A percentile compares a stretch with the other conserved stretches of the same genome.
These are phyloP conservation scores for Lyophyllum decastes DNA, from an alignment of 768 basidiomycete genomes.

Conservation along the genomic window DNA sequence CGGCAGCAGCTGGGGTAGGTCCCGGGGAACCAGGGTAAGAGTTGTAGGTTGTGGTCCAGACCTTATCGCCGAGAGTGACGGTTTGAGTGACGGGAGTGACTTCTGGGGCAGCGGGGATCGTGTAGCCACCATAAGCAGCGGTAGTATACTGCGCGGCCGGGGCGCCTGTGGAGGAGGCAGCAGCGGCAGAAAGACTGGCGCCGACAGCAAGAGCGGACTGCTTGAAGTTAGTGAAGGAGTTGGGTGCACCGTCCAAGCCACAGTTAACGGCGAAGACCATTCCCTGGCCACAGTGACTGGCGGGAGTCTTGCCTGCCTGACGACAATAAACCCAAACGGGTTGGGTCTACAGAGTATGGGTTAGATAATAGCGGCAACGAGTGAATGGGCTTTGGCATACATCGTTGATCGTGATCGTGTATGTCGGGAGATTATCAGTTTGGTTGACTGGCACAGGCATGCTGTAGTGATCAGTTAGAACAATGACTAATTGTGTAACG, in stretches of 20 bases:
- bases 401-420: slow-evolving; percentile 51
- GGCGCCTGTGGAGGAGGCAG: slow-evolving; percentile 29
- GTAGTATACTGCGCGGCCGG: slow-evolving; percentile 33
- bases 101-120: slow-evolving; percentile 51
- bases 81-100: slow-evolving; percentile 44
- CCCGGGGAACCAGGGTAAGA: slow-evolving; percentile 57
- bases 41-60: slow-evolving; percentile 60
- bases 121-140: slow-evolving; percentile 51
- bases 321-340: slow-evolving; percentile 64
- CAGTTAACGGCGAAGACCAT: slow-evolving; percentile 74
- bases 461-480: slow-evolving; percentile 28
- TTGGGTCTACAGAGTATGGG: slow-evolving; percentile 36
- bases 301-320: slow-evolving; percentile 50
- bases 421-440: slow-evolving; percentile 50
- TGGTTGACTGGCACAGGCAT: slow-evolving; percentile 54
- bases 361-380: neutral
- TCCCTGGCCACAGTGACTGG: slow-evolving; percentile 59
- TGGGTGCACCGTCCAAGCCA: slow-evolving; percentile 50
- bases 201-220: slow-evolving; percentile 56
- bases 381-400: slow-evolving; percentile 23
- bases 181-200: slow-evolving; percentile 45
- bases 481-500: slow-evolving; percentile 1
- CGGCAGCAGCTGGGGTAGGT: slow-evolving; percentile 49
- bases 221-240: slow-evolving; percentile 66
- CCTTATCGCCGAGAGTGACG: slow-evolving; percentile 41